Conservation (phyloP, 139 green algal genomes). For the Picochlorum costavermella region DNA sequence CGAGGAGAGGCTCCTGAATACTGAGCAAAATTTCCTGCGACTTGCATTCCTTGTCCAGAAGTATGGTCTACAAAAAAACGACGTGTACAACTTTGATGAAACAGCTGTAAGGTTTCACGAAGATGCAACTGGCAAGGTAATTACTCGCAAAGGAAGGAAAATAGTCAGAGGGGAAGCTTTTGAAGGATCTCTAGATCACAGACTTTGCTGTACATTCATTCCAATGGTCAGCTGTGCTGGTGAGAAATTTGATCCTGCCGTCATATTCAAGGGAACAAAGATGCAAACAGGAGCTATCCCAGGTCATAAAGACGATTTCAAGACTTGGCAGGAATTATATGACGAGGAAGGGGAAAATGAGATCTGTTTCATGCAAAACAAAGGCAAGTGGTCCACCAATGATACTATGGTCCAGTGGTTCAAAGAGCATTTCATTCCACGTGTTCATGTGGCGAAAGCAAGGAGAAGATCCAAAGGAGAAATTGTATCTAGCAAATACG, state of each 20-base stretch:
- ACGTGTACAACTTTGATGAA: slow-evolving; percentile 8
- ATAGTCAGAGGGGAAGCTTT: not conserved
- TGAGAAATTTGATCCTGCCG: not conserved
- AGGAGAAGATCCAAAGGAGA: not conserved
- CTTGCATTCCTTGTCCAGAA: not conserved
- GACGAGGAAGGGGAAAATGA: not conserved
- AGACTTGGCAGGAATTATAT: not conserved
- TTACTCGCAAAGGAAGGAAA: not conserved
- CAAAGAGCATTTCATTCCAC: not conserved
- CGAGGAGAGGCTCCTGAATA: not conserved
- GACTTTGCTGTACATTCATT: not conserved
- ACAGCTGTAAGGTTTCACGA: slow-evolving; percentile 5
- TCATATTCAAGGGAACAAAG: slow-evolving; percentile 5
- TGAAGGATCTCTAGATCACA: not conserved
- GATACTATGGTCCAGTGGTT: not conserved
- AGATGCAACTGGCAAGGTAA: not conserved
- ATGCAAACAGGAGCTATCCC: not conserved
- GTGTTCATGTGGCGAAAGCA: not conserved
- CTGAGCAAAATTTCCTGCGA: not conserved
- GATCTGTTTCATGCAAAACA: slow-evolving; percentile 1
- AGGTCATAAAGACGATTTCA: not conserved
- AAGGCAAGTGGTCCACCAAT: not conserved
- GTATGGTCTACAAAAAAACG: not conserved
- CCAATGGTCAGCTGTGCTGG: not conserved
- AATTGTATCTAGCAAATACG: not conserved